Percentiles rank a stretch among this genome's conserved stretches.
Evolutionary conservation across 2,329 filamentous ascomycete genomes (phyloP).

Genomic region (Erysiphe neolycopersici): DNA sequence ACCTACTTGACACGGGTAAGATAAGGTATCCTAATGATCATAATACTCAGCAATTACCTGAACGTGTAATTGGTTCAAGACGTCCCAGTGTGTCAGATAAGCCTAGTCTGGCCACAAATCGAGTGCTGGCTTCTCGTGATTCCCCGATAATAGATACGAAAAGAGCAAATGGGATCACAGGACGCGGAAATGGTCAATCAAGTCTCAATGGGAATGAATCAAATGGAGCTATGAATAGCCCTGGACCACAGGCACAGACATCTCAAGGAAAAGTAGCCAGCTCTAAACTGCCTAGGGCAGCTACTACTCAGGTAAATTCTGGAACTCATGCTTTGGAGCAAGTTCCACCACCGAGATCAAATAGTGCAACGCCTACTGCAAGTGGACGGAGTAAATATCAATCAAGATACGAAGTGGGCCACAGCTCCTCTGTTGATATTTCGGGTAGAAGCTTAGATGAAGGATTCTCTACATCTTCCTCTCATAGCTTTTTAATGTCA

Average conservation of each 20-base stretch:
- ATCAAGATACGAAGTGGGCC: slow-evolving; percentile 9
- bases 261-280: slow-evolving; percentile 14
- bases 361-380: slow-evolving; percentile 4
- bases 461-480: slow-evolving; percentile 17
- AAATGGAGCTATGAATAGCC: slow-evolving; percentile 11
- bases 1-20: slow-evolving; percentile 81
- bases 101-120: slow-evolving; percentile 6
- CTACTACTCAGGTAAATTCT: slow-evolving; percentile 28
- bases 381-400: slow-evolving; percentile 9
- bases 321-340: slow-evolving; percentile 39
- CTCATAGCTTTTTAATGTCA: slow-evolving; percentile 12
- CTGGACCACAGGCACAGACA: slow-evolving; percentile 10
- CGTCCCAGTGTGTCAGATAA: slow-evolving; percentile 20
- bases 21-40: slow-evolving; percentile 81
- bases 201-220: slow-evolving; percentile 16
- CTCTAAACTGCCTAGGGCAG: slow-evolving; percentile 32
- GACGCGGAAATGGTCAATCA: slow-evolving; percentile 10
- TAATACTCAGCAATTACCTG: slow-evolving; percentile 16
- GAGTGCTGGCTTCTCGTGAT: slow-evolving; percentile 10
- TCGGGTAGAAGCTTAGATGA: slow-evolving; percentile 16
- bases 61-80: slow-evolving; percentile 15
- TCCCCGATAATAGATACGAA: slow-evolving; percentile 18
- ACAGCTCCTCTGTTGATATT: slow-evolving; percentile 12
- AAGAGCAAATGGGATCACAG: slow-evolving; percentile 18
- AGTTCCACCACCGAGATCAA: slow-evolving; percentile 23